Conservation (phyloP, 768 basidiomycete genomes). For the Hypsizygus marmoreus region DNA sequence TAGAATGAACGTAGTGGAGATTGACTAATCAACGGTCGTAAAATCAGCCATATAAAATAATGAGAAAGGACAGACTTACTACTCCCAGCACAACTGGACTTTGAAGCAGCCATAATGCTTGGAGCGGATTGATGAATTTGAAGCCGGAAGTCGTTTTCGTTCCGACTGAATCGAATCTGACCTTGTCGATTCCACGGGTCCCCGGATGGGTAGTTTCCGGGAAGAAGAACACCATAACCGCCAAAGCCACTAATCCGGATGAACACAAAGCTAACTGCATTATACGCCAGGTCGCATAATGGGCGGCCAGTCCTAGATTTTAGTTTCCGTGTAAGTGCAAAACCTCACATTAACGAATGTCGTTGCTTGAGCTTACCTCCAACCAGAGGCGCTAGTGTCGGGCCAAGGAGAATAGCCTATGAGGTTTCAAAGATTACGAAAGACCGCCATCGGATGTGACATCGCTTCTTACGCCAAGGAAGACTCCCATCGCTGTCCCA, state of each 20-base stretch:
- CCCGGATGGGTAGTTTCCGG: slow-evolving; percentile 57
- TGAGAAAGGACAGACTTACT: slow-evolving; percentile 28
- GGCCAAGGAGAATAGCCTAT: slow-evolving; percentile 14
- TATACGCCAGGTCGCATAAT: slow-evolving; percentile 65
- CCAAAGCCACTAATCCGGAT: slow-evolving; percentile 34
- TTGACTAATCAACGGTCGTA: slow-evolving; percentile 5
- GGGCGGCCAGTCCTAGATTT: slow-evolving; percentile 45
- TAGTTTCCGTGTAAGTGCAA: slow-evolving; percentile 36
- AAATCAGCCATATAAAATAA: neutral
- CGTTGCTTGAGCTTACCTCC: slow-evolving; percentile 42
- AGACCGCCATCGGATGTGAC: neutral
- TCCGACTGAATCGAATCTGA: neutral
- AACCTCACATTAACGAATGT: neutral
- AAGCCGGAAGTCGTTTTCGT: slow-evolving; percentile 11
- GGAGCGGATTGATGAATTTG: slow-evolving; percentile 48
- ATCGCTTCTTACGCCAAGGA: slow-evolving; percentile 35
- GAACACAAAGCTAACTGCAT: slow-evolving; percentile 52
- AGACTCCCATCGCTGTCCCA: slow-evolving; percentile 50
- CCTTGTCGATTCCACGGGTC: slow-evolving; percentile 42
- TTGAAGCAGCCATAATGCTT: slow-evolving; percentile 36
- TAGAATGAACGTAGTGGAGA: slow-evolving; percentile 13
- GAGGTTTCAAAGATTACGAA: neutral
- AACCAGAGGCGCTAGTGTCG: slow-evolving; percentile 29
- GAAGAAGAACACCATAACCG: slow-evolving; percentile 36
- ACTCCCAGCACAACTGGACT: slow-evolving; percentile 46